Percentiles rank a stretch among this genome's conserved stretches.
These are phyloP conservation scores for Dujonia santamariae DNA, from an alignment of 1,139 yeast species.

Conservation along the genomic window DNA sequence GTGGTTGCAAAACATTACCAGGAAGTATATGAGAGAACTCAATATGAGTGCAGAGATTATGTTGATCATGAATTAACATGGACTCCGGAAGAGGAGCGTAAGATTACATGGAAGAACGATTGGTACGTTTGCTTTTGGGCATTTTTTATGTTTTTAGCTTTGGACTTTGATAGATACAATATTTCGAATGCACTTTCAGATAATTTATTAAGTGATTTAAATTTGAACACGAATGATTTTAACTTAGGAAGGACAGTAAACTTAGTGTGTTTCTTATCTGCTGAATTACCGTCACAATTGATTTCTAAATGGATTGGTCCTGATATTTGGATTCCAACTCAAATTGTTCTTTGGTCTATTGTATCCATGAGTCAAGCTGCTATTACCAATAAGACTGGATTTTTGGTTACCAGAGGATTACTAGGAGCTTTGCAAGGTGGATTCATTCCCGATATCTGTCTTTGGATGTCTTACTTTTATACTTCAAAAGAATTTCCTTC, in stretches of 20 bases:
- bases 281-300: conserved; percentile 33
- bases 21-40: conserved; percentile 24
- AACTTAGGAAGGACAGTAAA: conserved; percentile 30
- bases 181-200: conserved; percentile 28
- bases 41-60: conserved; percentile 31
- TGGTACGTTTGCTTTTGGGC: conserved; percentile 30
- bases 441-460: conserved; percentile 26
- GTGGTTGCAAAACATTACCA: conserved; percentile 25
- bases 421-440: conserved; percentile 30
- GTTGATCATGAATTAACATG: conserved; percentile 37
- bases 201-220: conserved; percentile 24
- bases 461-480: conserved; percentile 33
- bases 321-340: conserved; percentile 32
- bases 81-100: conserved; percentile 32
- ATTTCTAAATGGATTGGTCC: conserved; percentile 31
- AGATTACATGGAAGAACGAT: conserved; percentile 24
- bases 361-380: conserved; percentile 24
- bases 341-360: conserved; percentile 24
- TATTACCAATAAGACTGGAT: conserved; percentile 18
- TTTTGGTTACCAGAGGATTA: conserved; percentile 24
- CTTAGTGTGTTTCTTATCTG: conserved; percentile 28
- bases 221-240: conserved; percentile 26
- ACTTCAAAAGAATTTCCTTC: conserved; percentile 24
- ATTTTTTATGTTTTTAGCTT: conserved; percentile 28
- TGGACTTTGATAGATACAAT: conserved; percentile 31